phyloP scores from a whole-genome alignment of 1,284 basidiomycete species.

The Boletus semigastroideus region DNA sequence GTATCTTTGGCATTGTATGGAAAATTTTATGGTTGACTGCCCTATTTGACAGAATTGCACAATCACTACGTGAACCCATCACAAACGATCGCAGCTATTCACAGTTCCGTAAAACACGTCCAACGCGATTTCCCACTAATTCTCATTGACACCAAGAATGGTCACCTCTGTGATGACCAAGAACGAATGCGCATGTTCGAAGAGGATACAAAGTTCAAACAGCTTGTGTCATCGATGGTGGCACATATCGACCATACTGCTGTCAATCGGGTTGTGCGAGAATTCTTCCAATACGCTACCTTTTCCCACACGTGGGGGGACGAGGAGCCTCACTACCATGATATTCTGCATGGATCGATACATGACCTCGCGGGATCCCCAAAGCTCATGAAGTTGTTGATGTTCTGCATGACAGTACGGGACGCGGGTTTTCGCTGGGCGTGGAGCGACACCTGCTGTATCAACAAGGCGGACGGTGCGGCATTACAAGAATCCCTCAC shows the following conservation, averaged over 20 bases:
- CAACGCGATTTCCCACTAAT: slow-evolving; percentile 13
- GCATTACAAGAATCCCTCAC: slow-evolving; percentile 22
- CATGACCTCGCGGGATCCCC: slow-evolving; percentile 9
- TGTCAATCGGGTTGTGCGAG: slow-evolving; percentile 9
- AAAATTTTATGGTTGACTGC: background rate
- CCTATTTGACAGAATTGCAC: background rate
- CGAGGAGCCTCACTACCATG: slow-evolving; percentile 17
- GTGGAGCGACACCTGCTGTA: slow-evolving; percentile 29
- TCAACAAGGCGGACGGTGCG: slow-evolving; percentile 18
- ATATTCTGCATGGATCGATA: slow-evolving; percentile 11
- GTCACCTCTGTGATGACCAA: slow-evolving; percentile 16
- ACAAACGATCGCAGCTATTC: slow-evolving; percentile 8
- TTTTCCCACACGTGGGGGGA: slow-evolving; percentile 27
- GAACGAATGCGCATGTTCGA: slow-evolving; percentile 11
- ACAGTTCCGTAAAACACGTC: background rate
- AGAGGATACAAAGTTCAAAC: slow-evolving; percentile 14
- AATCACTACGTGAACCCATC: slow-evolving; percentile 9
- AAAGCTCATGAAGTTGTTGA: slow-evolving; percentile 14
- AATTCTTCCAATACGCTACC: slow-evolving; percentile 22
- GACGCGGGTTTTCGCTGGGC: slow-evolving; percentile 25
- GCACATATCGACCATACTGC: background rate
- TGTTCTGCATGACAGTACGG: slow-evolving; percentile 18
- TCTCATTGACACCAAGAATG: slow-evolving; percentile 16
- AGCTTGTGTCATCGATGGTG: slow-evolving; percentile 17
- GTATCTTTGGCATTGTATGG: background rate